Evolutionary conservation across 768 basidiomycete species (phyloP).

Genomic region (Glaciozyma antarctica): DNA sequence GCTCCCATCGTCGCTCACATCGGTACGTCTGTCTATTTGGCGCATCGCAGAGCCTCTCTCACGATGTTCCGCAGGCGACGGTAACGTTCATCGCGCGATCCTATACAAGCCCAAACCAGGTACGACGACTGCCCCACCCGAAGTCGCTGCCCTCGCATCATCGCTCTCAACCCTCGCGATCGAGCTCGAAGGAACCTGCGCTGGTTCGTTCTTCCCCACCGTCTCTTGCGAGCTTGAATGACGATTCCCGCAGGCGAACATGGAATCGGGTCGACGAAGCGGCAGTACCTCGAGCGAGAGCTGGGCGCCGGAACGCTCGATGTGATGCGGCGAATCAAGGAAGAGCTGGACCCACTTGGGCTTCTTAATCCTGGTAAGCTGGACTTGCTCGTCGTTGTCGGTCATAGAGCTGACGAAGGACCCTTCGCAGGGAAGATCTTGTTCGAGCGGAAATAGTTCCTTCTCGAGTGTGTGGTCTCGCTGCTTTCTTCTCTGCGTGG

Average conservation of each 20-base stretch:
- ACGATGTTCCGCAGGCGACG: slow-evolving; percentile 28
- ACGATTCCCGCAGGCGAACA: slow-evolving; percentile 3
- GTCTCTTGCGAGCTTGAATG: neutral
- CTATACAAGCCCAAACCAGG: slow-evolving; percentile 30
- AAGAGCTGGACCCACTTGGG: slow-evolving; percentile 64
- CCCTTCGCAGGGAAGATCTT: no score
- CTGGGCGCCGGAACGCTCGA: slow-evolving; percentile 71
- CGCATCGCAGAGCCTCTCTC: no score
- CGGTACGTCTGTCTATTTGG: slow-evolving; percentile 15
- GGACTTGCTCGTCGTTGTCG: no score
- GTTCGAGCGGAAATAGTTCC: no score
- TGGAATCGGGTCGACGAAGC: slow-evolving; percentile 26
- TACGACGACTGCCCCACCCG: slow-evolving; percentile 1
- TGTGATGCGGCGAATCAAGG: slow-evolving; percentile 78
- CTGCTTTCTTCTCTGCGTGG: no score
- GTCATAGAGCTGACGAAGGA: no score
- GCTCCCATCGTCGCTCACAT: slow-evolving; percentile 66
- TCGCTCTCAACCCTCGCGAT: slow-evolving; percentile 42
- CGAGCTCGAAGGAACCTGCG: slow-evolving; percentile 43
- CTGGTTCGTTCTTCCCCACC: slow-evolving; percentile 34
- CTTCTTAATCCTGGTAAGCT: slow-evolving; percentile 78
- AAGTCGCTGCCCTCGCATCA: slow-evolving; percentile 38
- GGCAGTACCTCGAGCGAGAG: slow-evolving; percentile 67
- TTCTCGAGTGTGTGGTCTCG: no score
- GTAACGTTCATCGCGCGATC: slow-evolving; percentile 43